Conservation (phyloP, 306 rosid species). For the Sechiopsis laciniata region DNA sequence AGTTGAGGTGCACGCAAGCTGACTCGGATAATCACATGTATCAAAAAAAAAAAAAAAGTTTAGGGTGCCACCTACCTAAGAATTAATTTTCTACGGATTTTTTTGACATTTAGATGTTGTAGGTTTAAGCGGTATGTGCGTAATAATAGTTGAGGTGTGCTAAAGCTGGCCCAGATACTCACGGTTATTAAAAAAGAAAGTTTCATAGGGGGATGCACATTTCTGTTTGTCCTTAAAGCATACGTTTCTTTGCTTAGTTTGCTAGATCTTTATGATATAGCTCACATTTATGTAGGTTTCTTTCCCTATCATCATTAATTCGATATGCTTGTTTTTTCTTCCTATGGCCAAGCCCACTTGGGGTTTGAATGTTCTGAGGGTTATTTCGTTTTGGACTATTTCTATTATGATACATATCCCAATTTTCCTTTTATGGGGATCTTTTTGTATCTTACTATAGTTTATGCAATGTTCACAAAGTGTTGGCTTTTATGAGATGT, state of each 20-base stretch:
- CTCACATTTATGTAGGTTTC: background rate
- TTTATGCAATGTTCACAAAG: too few species aligned
- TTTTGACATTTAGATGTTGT: too few species aligned
- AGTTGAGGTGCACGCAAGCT: too few species aligned
- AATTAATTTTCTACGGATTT: too few species aligned
- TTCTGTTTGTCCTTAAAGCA: background rate
- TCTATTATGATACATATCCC: background rate
- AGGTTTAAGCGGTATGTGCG: too few species aligned
- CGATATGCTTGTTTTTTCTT: background rate
- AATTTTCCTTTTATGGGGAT: background rate
- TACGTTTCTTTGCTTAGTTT: conserved; percentile 5
- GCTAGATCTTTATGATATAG: background rate
- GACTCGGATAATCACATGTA: too few species aligned
- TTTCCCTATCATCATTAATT: background rate
- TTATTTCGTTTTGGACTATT: conserved; percentile 3
- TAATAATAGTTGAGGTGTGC: too few species aligned
- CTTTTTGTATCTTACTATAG: too few species aligned
- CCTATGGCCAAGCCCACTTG: background rate
- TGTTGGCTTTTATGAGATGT: too few species aligned
- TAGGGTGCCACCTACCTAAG: too few species aligned
- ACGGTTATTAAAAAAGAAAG: background rate
- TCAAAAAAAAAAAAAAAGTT: too few species aligned
- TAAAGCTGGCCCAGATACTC: too few species aligned
- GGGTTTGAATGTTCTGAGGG: background rate
- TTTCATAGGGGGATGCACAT: background rate